Evolutionary conservation across 2,329 filamentous ascomycete species (phyloP).

Genomic region (Hymenoscyphus linearis): DNA sequence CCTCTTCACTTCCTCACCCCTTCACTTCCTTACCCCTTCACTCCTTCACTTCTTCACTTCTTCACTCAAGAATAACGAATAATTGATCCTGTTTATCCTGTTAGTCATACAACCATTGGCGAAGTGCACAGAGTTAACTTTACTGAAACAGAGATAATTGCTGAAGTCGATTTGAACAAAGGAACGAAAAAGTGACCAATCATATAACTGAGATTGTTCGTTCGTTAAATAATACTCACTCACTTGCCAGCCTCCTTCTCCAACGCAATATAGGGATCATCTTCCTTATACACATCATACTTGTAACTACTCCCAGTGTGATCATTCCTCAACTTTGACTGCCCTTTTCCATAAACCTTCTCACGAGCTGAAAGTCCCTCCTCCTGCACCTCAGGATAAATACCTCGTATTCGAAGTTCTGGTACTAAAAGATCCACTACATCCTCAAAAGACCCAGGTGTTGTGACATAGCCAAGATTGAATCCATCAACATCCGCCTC

Average conservation of each 20-base stretch:
- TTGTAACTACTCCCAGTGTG: constrained; percentile 56
- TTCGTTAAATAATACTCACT: neutral
- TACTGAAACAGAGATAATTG: too few relatives aligned
- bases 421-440: constrained; percentile 61
- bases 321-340: constrained; percentile 50
- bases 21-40: too few relatives aligned
- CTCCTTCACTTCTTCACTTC: too few relatives aligned
- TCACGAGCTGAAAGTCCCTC: constrained; percentile 48
- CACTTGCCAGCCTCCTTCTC: neutral
- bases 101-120: too few relatives aligned
- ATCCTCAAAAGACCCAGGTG: constrained; percentile 62
- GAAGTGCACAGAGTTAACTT: too few relatives aligned
- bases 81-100: too few relatives aligned
- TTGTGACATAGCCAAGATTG: constrained; percentile 64
- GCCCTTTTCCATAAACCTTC: constrained; percentile 48
- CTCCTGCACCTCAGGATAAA: constrained; percentile 37
- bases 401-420: constrained; percentile 53
- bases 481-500: constrained; percentile 72
- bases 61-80: too few relatives aligned
- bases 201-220: too few relatives aligned
- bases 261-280: constrained; percentile 33
- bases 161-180: too few relatives aligned
- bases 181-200: too few relatives aligned
- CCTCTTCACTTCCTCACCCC: too few relatives aligned
- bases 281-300: constrained; percentile 56